Percentiles rank a stretch among this genome's conserved stretches.
phyloP scores from a whole-genome alignment of 2,329 filamentous ascomycete species.

The Hymenoscyphus repandus region DNA sequence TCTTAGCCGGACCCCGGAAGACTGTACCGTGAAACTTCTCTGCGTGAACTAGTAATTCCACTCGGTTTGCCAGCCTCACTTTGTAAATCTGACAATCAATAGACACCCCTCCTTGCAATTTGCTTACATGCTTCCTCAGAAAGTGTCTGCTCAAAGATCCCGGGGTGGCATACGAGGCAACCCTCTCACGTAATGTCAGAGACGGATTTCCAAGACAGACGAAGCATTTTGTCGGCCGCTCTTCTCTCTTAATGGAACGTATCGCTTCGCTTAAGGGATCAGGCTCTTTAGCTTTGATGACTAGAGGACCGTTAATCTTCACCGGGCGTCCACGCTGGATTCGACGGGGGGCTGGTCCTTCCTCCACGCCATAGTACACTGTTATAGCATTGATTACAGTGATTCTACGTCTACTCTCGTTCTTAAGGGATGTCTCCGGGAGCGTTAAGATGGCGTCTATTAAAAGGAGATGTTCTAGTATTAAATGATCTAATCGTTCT shows the following conservation, averaged over 20 bases:
- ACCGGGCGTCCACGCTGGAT: neutral
- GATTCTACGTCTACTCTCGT: slow-evolving; percentile 4
- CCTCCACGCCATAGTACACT: slow-evolving; percentile 4
- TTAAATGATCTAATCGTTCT: too few species aligned
- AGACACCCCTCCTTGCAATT: slow-evolving; percentile 2
- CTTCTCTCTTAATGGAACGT: slow-evolving; percentile 9
- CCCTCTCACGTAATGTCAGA: slow-evolving; percentile 1
- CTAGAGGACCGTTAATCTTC: slow-evolving; percentile 3
- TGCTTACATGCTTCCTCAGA: slow-evolving; percentile 7
- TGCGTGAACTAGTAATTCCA: neutral
- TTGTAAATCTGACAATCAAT: slow-evolving; percentile 4
- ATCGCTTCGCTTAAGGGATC: slow-evolving; percentile 7
- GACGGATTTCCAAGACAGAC: neutral
- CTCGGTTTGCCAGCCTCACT: neutral
- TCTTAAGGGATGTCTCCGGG: slow-evolving; percentile 7
- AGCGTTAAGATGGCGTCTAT: neutral
- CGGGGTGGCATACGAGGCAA: neutral
- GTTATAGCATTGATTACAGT: slow-evolving; percentile 6
- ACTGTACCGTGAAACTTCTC: neutral
- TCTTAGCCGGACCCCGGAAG: neutral
- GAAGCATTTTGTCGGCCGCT: slow-evolving; percentile 9
- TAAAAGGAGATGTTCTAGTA: too few species aligned
- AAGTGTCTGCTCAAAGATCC: slow-evolving; percentile 10
- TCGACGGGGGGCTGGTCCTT: slow-evolving; percentile 3
- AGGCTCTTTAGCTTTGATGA: slow-evolving; percentile 9